phyloP scores from a whole-genome alignment of 148 eudicot genomes.

The Limonium bicolor region DNA sequence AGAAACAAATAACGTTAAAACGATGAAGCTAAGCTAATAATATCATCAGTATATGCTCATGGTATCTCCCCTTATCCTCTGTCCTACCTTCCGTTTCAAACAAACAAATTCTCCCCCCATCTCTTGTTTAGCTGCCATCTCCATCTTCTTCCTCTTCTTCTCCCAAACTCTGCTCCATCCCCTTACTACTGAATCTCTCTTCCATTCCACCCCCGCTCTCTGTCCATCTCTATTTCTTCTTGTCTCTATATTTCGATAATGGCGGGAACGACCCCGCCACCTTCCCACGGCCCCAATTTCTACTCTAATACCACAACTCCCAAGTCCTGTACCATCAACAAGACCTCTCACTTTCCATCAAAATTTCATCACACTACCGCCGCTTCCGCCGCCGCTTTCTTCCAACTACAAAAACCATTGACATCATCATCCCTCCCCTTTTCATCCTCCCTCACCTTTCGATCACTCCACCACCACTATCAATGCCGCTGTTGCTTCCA shows the following conservation, averaged over 20 bases:
- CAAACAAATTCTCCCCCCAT: too few species aligned
- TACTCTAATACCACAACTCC: slow-evolving; percentile 10
- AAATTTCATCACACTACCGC: neutral
- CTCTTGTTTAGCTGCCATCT: neutral
- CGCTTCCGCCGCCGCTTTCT: slow-evolving; percentile 3
- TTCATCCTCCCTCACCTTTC: slow-evolving; percentile 1
- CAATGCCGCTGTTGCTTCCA: neutral
- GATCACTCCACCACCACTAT: neutral
- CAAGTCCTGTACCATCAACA: slow-evolving; percentile 8
- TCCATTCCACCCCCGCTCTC: slow-evolving; percentile 1
- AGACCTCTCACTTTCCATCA: neutral
- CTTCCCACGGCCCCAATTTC: slow-evolving; percentile 13
- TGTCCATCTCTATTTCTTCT: neutral
- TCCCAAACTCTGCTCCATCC: neutral
- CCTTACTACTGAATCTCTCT: neutral
- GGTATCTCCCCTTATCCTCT: slow-evolving; percentile 29
- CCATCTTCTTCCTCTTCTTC: neutral
- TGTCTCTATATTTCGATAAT: slow-evolving; percentile 1
- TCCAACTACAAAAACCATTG: slow-evolving; percentile 2
- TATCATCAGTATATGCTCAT: slow-evolving; percentile 20
- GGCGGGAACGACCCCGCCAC: slow-evolving; percentile 18
- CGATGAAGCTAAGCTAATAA: too few species aligned
- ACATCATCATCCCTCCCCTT: slow-evolving; percentile 9
- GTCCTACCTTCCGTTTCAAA: neutral
- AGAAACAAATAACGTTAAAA: too few species aligned